Conservation (phyloP, 495 filamentous ascomycete genomes). For the Penicillium parvum region DNA sequence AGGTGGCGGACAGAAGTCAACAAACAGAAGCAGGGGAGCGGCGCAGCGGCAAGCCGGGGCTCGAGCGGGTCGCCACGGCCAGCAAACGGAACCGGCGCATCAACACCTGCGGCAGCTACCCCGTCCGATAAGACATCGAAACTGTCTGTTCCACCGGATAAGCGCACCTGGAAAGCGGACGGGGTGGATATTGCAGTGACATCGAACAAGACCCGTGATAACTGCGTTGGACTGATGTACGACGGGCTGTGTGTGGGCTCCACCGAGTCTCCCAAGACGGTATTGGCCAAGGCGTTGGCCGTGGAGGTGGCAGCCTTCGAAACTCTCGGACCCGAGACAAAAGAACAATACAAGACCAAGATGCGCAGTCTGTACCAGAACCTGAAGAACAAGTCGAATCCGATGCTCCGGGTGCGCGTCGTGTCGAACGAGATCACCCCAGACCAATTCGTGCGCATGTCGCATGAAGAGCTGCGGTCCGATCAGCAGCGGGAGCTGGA, state of each 20-base stretch:
- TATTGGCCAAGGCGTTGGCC: slow-evolving; percentile 64
- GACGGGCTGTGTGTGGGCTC: slow-evolving; percentile 53
- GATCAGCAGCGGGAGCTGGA: slow-evolving; percentile 64
- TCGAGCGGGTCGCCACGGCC: slow-evolving; percentile 40
- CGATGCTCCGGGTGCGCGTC: slow-evolving; percentile 67
- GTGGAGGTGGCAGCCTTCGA: slow-evolving; percentile 71
- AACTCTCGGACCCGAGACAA: slow-evolving; percentile 59
- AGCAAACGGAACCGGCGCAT: slow-evolving; percentile 35
- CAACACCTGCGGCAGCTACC: slow-evolving; percentile 36
- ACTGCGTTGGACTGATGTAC: slow-evolving; percentile 86
- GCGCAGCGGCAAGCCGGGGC: slow-evolving; percentile 39
- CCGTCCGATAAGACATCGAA: slow-evolving; percentile 49
- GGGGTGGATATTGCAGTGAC: slow-evolving; percentile 67
- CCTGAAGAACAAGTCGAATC: slow-evolving; percentile 86
- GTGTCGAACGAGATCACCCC: slow-evolving; percentile 66
- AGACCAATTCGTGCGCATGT: slow-evolving; percentile 69
- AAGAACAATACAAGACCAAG: slow-evolving; percentile 71
- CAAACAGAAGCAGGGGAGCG: slow-evolving; percentile 57
- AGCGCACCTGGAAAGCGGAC: slow-evolving; percentile 76
- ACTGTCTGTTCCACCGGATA: slow-evolving; percentile 67
- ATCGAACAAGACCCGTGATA: slow-evolving; percentile 66
- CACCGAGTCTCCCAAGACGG: slow-evolving; percentile 43
- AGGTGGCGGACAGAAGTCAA: slow-evolving; percentile 85
- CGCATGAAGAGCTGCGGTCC: slow-evolving; percentile 72
- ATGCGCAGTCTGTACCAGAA: slow-evolving; percentile 89